Evolutionary conservation across 2,329 filamentous ascomycete genomes (phyloP).

Genomic region (Onygenales sp.): DNA sequence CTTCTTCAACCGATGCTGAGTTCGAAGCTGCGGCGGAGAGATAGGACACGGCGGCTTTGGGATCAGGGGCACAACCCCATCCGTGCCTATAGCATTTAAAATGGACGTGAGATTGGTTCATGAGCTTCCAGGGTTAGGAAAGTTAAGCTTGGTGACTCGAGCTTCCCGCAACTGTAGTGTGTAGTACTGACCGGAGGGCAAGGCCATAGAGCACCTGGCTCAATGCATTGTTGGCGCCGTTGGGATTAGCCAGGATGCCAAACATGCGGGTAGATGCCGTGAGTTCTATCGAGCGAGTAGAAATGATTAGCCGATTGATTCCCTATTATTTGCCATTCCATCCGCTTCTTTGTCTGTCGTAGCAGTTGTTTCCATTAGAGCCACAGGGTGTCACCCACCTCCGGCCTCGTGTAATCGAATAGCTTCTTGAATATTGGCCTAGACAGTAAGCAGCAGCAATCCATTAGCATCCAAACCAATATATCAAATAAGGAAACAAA

Average conservation of each 20-base stretch:
- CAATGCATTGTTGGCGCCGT: conserved; percentile 80
- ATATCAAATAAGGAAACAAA: neutral
- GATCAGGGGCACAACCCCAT: conserved; percentile 75
- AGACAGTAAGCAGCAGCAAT: neutral
- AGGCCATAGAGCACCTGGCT: conserved; percentile 95
- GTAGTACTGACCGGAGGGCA: conserved; percentile 59
- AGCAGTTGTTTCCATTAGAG: neutral
- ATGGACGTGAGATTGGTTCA: conserved; percentile 12
- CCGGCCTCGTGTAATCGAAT: conserved; percentile 86
- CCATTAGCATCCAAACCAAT: neutral
- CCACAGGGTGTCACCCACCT: conserved; percentile 24
- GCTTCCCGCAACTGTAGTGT: too few species aligned
- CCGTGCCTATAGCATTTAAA: conserved; percentile 56
- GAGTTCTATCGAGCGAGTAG: conserved; percentile 44
- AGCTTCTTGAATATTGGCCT: conserved; percentile 77
- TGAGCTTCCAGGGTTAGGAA: neutral
- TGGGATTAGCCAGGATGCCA: conserved; percentile 68
- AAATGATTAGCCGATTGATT: conserved; percentile 5
- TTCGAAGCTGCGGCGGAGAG: conserved; percentile 84
- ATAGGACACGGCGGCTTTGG: conserved; percentile 66
- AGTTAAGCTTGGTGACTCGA: neutral
- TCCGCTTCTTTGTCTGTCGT: neutral
- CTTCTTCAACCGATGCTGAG: conserved; percentile 74
- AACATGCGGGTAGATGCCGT: conserved; percentile 77
- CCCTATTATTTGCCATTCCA: neutral